Evolutionary conservation across 306 rosid genomes (phyloP).

Genomic region (Lotus japonicus): DNA sequence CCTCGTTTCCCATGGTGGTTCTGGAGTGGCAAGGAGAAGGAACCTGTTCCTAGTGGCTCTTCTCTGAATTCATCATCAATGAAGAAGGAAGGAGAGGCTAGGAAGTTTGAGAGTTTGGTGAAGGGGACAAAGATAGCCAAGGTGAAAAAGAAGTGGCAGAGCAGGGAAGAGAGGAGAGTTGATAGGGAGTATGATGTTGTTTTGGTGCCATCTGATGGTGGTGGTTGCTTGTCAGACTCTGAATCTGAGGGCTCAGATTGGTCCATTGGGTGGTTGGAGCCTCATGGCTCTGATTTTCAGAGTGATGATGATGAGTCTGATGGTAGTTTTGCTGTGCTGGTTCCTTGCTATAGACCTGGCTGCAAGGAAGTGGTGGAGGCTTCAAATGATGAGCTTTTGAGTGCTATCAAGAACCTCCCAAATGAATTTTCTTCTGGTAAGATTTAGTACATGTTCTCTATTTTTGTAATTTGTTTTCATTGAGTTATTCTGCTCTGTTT

Average conservation of each 20-base stretch:
- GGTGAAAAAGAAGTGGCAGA: slow-evolving; percentile 60
- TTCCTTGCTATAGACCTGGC: slow-evolving; percentile 75
- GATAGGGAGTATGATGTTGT: slow-evolving; percentile 77
- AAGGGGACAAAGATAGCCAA: slow-evolving; percentile 54
- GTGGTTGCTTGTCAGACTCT: slow-evolving; percentile 47
- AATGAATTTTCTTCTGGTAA: slow-evolving; percentile 67
- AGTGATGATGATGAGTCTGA: slow-evolving; percentile 52
- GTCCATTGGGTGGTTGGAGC: slow-evolving; percentile 93
- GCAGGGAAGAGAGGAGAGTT: slow-evolving; percentile 64
- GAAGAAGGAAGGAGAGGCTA: slow-evolving; percentile 57
- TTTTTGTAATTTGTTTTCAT: not conserved
- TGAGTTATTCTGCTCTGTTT: not conserved
- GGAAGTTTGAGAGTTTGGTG: slow-evolving; percentile 45
- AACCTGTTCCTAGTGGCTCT: slow-evolving; percentile 43
- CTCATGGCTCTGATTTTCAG: slow-evolving; percentile 73
- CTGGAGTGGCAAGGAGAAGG: slow-evolving; percentile 73
- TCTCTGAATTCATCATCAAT: slow-evolving; percentile 40
- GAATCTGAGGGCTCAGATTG: slow-evolving; percentile 86
- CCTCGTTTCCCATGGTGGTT: slow-evolving; percentile 66
- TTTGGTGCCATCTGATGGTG: slow-evolving; percentile 80
- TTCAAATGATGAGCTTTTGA: slow-evolving; percentile 55
- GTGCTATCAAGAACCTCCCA: slow-evolving; percentile 66
- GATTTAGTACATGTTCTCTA: slow-evolving; percentile 1
- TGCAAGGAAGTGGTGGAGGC: slow-evolving; percentile 59
- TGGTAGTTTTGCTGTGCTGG: slow-evolving; percentile 73